Base-by-base conservation (phyloP, 176 grass and related monocot genomes). In the Chrysopogon serrulatus region DNA sequence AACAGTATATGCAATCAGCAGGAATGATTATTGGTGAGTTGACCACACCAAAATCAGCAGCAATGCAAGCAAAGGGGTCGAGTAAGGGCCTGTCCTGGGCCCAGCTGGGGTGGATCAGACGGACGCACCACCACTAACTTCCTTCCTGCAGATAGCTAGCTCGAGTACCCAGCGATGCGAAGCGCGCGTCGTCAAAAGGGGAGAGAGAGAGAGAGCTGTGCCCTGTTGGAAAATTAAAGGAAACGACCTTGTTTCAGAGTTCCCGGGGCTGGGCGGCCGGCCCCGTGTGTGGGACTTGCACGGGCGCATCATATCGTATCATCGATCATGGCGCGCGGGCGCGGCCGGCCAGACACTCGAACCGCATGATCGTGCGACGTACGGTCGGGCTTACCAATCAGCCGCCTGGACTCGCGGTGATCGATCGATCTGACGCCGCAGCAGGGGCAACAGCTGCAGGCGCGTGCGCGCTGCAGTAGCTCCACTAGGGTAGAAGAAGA, bases 21-120 rank as follows among this genome's bases (percentile, higher is more conserved):
- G n/a, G n/a, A n/a, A n/a, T n/a, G 28, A 80, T 80, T n/a, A 80
- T 80, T 15, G 77, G 21, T 5, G 61, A 51, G 63, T 68, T 80
- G 78, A 80, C 78, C 12, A 10, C 30, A 49, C 37, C 41, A 79
- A 32, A 45, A n/a, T n/a, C n/a, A n/a, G n/a, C n/a, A n/a, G n/a
- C n/a, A n/a, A n/a, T n/a, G n/a, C n/a, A n/a, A n/a, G n/a, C n/a
- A n/a, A n/a, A n/a, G n/a, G n/a, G n/a, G n/a, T n/a, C n/a, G n/a
- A n/a, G n/a, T n/a, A n/a, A n/a, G n/a, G n/a, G n/a, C n/a, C n/a
- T n/a, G n/a, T n/a, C n/a, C n/a, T n/a, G n/a, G n/a, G n/a, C n/a
- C n/a, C n/a, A n/a, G n/a, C n/a, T n/a, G n/a, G n/a, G 13, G 23
- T 34, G 15, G 15, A 66, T 65, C 17, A 24, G 19, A 40, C 23